Evolutionary conservation across 2,329 filamentous ascomycete genomes (phyloP), one percentile per base, ranked within the genome.

Genomic region (Chalaropsis thielavioides): DNA sequence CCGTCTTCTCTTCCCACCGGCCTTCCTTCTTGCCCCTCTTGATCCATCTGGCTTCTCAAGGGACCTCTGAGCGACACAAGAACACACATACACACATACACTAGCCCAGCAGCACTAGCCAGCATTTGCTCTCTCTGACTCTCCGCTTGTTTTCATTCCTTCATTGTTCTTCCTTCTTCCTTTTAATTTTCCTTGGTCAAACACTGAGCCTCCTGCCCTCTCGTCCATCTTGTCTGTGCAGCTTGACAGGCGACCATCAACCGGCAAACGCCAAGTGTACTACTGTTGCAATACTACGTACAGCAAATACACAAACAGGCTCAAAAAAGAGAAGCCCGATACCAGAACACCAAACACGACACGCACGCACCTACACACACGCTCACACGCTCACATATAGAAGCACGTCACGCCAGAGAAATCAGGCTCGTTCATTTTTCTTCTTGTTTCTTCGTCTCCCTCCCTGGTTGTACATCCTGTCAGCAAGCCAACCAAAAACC

Each of bases 351-450:
- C 5, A 35, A 17, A 17, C 51, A n/a, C 31, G 54, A 27, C 27
- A 58, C 54, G 17, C 31, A 22, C 24, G 24, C 27, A 38, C 46
- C 22, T 11, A 51, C 46, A 27, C 24, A 51, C 46, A 51, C 24
- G 22, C 51, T 31, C 51, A 51, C n/a, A 56, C 22, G n/a, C 51
- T 15, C 27, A 35, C 31, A 35, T 7, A 35, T 7, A 27, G n/a
- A 58, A 31, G 54, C 54, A 58, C 54, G 54, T 58, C 54, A 58
- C 54, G 51, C 51, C 51, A 38, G 54, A 31, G 54, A 27, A 58
- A 17, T 58, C 54, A 58, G 54, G 54, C 54, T 44, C 31, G 19
- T 43, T 19, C n/a, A 35, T 61, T 27, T 61, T 38, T 22, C 22
- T 56, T 31, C 51, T 31, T 31, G 43, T 19, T 8, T 17, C 3